Base-by-base conservation (phyloP, 257 asterid genomes). In the Avicennia marina region DNA sequence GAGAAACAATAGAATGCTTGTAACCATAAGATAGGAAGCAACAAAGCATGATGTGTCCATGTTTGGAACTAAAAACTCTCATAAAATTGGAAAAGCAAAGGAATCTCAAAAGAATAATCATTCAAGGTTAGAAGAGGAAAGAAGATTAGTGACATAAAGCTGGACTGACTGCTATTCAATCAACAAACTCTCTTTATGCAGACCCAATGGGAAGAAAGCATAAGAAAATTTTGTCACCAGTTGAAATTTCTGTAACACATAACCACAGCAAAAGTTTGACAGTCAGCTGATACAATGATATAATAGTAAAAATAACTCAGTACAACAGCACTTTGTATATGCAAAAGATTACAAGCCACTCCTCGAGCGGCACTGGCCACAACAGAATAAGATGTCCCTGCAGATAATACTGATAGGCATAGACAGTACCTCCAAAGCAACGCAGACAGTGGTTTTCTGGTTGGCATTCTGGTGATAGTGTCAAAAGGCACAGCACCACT, bases 391-490 rank as follows among this genome's bases (percentile, higher is more conserved):
- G 21, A 62, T 26, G 25, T 18, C 50, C n/a, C 34, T 3, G 40
- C 47, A 20, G 34, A 65, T 22, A 25, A 67, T 43, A 67, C 52
- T 47, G 62, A 44, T 58, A 21, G 38, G 53, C 18, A 29, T 33
- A 72, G 53, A 63, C 56, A 62, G 55, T 83, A 91, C 98, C 98
- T 91, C 98, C 98, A 91, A 44, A 91, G 80, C 85, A 91, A 75
- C 8, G 98, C 85, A 17, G 98, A 80, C 60, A 83, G 90, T 36
- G 96, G 98, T 71, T 83, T 88, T 77, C 96, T 76, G 65, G 84
- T 70, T 56, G 90, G 64, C 70, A 75, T 65, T 78, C 86, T 84
- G 43, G 74, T 43, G 58, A 20, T 85, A 22, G 63, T 33, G 53
- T 91, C 96, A 68, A 81, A 78, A 31, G 85, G 71, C 53, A 62